Evolutionary conservation across 2,329 filamentous ascomycete species (phyloP).

Genomic region (Fusarium buxicola): DNA sequence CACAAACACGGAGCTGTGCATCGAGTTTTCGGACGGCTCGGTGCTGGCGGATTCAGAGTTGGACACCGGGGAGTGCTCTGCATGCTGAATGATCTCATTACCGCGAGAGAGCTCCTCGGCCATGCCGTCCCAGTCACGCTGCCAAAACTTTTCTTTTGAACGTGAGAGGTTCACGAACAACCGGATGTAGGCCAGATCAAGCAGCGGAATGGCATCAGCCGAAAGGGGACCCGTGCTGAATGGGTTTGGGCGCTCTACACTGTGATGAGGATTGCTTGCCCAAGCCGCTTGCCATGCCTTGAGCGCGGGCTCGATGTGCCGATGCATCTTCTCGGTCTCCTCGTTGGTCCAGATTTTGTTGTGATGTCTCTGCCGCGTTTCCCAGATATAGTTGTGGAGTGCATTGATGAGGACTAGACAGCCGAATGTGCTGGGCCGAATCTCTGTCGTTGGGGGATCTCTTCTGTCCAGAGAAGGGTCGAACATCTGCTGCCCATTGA

Average conservation of each 20-base stretch:
- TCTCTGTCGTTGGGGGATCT: conserved; percentile 68
- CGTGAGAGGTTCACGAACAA: conserved; percentile 93
- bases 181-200: conserved; percentile 92
- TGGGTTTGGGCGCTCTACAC: conserved; percentile 84
- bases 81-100: conserved; percentile 78
- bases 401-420: conserved; percentile 93
- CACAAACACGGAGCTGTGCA: conserved; percentile 59
- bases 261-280: conserved; percentile 87
- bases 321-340: conserved; percentile 95
- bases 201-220: conserved; percentile 88
- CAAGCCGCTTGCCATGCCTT: conserved; percentile 95
- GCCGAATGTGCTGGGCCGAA: conserved; percentile 90
- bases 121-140: conserved; percentile 92
- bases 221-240: conserved; percentile 85
- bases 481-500: conserved; percentile 27
- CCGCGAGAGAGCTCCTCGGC: conserved; percentile 86
- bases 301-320: conserved; percentile 92
- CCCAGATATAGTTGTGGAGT: conserved; percentile 98
- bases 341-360: conserved; percentile 90
- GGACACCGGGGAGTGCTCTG: conserved; percentile 69
- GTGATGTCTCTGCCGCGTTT: conserved; percentile 90
- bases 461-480: conserved; percentile 31
- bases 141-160: conserved; percentile 94
- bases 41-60: conserved; percentile 57
- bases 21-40: conserved; percentile 61